Evolutionary conservation across 2,329 filamentous ascomycete genomes (phyloP).

Genomic region (Zymoseptoria passerinii): DNA sequence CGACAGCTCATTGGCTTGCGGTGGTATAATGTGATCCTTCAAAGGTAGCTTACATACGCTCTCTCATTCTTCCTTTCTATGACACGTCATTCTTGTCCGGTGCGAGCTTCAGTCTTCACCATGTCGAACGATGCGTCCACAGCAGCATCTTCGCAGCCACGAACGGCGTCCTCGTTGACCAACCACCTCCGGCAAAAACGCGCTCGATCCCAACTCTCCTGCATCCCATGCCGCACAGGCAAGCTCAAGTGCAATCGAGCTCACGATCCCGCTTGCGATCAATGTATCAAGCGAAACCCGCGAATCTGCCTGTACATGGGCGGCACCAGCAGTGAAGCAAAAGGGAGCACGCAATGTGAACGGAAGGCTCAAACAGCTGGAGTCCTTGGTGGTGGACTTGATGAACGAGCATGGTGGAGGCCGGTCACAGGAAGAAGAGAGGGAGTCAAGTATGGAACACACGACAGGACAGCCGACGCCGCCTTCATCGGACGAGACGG

Average conservation of each 20-base stretch:
- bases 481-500: constrained; percentile 22
- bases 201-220: constrained; percentile 30
- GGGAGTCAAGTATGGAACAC: neutral
- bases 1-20: neutral
- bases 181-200: constrained; percentile 29
- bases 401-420: constrained; percentile 25
- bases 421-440: constrained; percentile 1
- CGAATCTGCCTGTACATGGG: constrained; percentile 25
- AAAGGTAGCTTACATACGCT: neutral
- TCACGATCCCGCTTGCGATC: constrained; percentile 30
- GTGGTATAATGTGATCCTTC: neutral
- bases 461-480: constrained; percentile 17
- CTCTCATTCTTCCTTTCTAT: neutral
- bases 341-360: constrained; percentile 29
- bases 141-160: neutral
- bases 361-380: constrained; percentile 29
- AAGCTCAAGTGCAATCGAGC: constrained; percentile 32
- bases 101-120: neutral
- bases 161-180: neutral
- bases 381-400: constrained; percentile 29
- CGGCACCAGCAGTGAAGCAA: constrained; percentile 26
- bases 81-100: neutral
- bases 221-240: constrained; percentile 29
- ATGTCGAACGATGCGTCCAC: neutral
- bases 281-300: constrained; percentile 30